Evolutionary conservation across 805 yeast species (phyloP).

Genomic region (Ogataea haglerorum): DNA sequence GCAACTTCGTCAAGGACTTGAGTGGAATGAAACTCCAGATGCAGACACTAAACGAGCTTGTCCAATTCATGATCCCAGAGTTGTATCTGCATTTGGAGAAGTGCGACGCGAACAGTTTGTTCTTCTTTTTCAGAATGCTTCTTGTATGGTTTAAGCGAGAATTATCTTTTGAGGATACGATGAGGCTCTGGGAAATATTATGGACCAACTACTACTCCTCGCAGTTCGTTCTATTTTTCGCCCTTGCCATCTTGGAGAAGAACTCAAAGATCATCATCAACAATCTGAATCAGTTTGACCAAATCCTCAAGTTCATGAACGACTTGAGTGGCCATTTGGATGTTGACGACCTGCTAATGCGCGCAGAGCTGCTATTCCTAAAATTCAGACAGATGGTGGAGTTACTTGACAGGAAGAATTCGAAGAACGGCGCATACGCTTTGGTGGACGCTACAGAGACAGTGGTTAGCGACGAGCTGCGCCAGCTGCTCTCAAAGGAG

Average conservation of each 20-base stretch:
- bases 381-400: constrained; percentile 78
- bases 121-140: constrained; percentile 92
- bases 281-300: constrained; percentile 78
- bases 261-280: constrained; percentile 74
- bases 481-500: constrained; percentile 57
- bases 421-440: constrained; percentile 18
- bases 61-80: constrained; percentile 87
- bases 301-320: constrained; percentile 88
- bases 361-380: constrained; percentile 80
- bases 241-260: constrained; percentile 84
- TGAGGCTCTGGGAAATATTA: constrained; percentile 85
- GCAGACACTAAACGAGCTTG: constrained; percentile 74
- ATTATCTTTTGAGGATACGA: constrained; percentile 71
- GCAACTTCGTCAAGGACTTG: constrained; percentile 88
- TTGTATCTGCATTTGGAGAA: constrained; percentile 77
- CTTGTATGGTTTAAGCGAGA: constrained; percentile 95
- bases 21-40: constrained; percentile 91
- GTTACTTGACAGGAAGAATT: constrained; percentile 57
- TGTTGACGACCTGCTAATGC: constrained; percentile 70
- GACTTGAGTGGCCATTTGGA: constrained; percentile 78
- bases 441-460: constrained; percentile 6
- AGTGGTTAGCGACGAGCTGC: constrained; percentile 49
- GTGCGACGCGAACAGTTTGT: constrained; percentile 86
- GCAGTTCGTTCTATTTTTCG: constrained; percentile 84
- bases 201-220: constrained; percentile 86